Evolutionary conservation across 108 stramenopile genomes (phyloP).

Genomic region (Stephanodiscus minutulus): DNA sequence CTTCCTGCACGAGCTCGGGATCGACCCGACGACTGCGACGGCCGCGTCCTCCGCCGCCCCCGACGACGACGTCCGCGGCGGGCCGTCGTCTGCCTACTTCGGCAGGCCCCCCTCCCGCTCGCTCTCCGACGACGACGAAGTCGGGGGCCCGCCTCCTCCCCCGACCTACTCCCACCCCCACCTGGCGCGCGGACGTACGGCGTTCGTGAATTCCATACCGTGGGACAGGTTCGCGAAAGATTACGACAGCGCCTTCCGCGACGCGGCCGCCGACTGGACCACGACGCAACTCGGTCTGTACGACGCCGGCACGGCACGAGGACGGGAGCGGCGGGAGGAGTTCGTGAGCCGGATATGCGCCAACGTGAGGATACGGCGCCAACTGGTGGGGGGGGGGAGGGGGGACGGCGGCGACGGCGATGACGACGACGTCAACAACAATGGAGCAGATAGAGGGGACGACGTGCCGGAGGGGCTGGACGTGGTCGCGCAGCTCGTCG

Average conservation of each 20-base stretch:
- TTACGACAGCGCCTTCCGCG: constrained; percentile 36
- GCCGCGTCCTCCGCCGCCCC: neutral
- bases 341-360: constrained; percentile 41
- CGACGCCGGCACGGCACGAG: constrained; percentile 26
- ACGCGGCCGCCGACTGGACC: constrained; percentile 35
- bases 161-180: constrained; percentile 24
- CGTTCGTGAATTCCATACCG: constrained; percentile 30
- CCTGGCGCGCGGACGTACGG: constrained; percentile 19
- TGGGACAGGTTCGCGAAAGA: constrained; percentile 31
- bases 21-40: constrained; percentile 19
- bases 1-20: constrained; percentile 46
- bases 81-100: constrained; percentile 10
- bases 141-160: neutral
- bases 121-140: neutral
- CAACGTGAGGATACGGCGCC: constrained; percentile 21
- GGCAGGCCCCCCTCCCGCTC: constrained; percentile 3
- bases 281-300: constrained; percentile 30
- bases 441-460: too few relatives aligned
- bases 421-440: constrained; percentile 12
- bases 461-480: constrained; percentile 49
- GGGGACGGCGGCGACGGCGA: constrained; percentile 16
- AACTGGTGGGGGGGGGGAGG: neutral
- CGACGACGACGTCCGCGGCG: too few relatives aligned
- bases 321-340: constrained; percentile 38
- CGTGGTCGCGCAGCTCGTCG: constrained; percentile 64